A percentile compares a stretch with the other conserved stretches of the same genome.
Conservation (phyloP, 2,329 filamentous ascomycete genomes). For the Hysterium pulicare region DNA sequence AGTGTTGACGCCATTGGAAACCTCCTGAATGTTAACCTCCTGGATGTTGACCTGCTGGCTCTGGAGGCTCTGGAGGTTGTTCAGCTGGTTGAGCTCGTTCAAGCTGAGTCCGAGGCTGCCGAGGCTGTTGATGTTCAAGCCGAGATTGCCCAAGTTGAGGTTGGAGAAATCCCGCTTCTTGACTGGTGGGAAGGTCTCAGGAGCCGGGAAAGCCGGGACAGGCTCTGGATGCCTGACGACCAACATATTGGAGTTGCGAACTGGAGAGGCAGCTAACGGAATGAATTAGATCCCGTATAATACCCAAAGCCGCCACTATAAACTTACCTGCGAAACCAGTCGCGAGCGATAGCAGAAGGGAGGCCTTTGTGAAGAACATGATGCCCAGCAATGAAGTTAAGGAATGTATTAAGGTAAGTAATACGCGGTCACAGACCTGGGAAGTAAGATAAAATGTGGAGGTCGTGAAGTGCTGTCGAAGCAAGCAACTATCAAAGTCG, state of each 20-base stretch:
- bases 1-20: constrained; percentile 14
- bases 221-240: constrained; percentile 1
- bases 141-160: constrained; percentile 14
- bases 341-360: constrained; percentile 26
- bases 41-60: constrained; percentile 26
- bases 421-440: no score
- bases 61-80: constrained; percentile 26
- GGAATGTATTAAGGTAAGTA: constrained; percentile 19
- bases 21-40: constrained; percentile 7
- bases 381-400: constrained; percentile 10
- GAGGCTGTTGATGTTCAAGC: constrained; percentile 3
- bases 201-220: constrained; percentile 2
- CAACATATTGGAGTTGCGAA: constrained; percentile 12
- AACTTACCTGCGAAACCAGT: constrained; percentile 31
- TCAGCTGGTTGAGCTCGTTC: constrained; percentile 28
- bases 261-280: constrained; percentile 23
- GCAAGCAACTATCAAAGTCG: constrained; percentile 35
- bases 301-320: neutral
- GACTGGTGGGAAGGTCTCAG: constrained; percentile 8
- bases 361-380: constrained; percentile 26
- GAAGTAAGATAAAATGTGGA: no score
- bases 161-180: constrained; percentile 9
- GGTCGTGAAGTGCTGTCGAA: constrained; percentile 16
- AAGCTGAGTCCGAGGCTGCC: constrained; percentile 11
- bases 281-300: constrained; percentile 10